Evolutionary conservation across 2,329 filamentous ascomycete species (phyloP).

Genomic region (Curvularia hawaiiensis): DNA sequence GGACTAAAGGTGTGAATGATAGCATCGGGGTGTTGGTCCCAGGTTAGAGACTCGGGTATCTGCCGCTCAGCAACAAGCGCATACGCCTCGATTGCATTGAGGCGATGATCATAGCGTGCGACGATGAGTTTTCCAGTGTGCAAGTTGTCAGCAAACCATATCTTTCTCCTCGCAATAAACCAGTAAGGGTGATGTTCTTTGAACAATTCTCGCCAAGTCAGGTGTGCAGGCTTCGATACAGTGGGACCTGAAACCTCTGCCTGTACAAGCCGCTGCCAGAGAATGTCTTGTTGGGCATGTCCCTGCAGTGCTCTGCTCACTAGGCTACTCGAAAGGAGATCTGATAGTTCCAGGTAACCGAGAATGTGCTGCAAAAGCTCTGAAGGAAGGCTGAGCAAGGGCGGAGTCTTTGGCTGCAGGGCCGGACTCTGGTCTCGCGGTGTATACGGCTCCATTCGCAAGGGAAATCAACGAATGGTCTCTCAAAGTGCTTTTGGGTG

Average conservation of each 20-base stretch:
- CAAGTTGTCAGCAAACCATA: constrained; percentile 83
- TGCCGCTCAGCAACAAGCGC: constrained; percentile 70
- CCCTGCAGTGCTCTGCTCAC: constrained; percentile 66
- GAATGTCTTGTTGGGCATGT: constrained; percentile 67
- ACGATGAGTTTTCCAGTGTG: constrained; percentile 77
- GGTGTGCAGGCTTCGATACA: constrained; percentile 57
- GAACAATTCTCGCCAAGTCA: constrained; percentile 74
- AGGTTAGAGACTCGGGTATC: constrained; percentile 62
- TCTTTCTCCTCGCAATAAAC: constrained; percentile 79
- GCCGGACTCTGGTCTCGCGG: not conserved
- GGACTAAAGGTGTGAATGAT: constrained; percentile 77
- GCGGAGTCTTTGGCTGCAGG: constrained; percentile 11
- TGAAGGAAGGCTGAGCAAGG: constrained; percentile 65
- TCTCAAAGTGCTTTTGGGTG: not conserved
- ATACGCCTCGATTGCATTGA: constrained; percentile 81
- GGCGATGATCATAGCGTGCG: constrained; percentile 73
- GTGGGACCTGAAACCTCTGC: constrained; percentile 61
- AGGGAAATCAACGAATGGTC: not conserved
- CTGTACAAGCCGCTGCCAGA: constrained; percentile 76
- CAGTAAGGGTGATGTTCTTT: constrained; percentile 77
- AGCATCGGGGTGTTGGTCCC: constrained; percentile 68
- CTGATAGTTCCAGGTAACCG: constrained; percentile 65
- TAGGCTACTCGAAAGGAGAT: constrained; percentile 64
- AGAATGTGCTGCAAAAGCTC: constrained; percentile 80
- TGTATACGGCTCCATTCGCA: not conserved